Percentiles rank a stretch among this genome's conserved stretches.
Evolutionary conservation across 805 yeast genomes (phyloP).

Genomic region (Wickerhamiella brachini): DNA sequence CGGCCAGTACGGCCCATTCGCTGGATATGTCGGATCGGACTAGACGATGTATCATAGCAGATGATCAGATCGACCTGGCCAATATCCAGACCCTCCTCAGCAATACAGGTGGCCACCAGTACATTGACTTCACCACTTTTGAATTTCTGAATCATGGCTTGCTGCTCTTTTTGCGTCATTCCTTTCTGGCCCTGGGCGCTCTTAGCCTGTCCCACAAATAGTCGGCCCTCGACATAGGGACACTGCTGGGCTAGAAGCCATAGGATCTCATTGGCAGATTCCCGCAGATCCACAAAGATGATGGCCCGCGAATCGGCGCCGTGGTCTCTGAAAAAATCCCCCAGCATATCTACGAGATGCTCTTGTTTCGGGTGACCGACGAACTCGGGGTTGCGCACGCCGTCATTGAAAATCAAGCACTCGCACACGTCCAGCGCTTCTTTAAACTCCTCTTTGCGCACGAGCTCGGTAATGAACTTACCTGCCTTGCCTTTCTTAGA

Average conservation of each 20-base stretch:
- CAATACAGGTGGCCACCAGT: constrained; percentile 90
- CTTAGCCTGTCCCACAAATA: constrained; percentile 84
- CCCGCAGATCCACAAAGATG: constrained; percentile 77
- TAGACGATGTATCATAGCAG: constrained; percentile 83
- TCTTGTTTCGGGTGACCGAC: constrained; percentile 65
- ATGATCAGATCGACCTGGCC: constrained; percentile 94
- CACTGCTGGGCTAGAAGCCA: constrained; percentile 32
- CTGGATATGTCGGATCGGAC: constrained; percentile 87
- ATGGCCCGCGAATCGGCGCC: constrained; percentile 49
- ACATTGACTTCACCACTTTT: constrained; percentile 61
- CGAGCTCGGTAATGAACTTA: constrained; percentile 55
- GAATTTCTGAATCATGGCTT: constrained; percentile 60
- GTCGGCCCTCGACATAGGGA: constrained; percentile 47
- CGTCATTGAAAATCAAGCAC: constrained; percentile 23
- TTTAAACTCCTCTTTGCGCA: constrained; percentile 36
- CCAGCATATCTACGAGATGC: constrained; percentile 41
- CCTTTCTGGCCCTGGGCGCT: constrained; percentile 37
- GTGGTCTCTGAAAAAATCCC: constrained; percentile 35
- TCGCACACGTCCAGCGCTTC: constrained; percentile 35
- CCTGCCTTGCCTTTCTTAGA: constrained; percentile 27
- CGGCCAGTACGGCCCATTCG: constrained; percentile 98
- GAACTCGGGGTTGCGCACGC: constrained; percentile 18
- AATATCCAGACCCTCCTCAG: constrained; percentile 96
- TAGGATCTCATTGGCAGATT: constrained; percentile 79
- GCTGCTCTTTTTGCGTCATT: constrained; percentile 83